These are phyloP conservation scores for Vicia faba DNA, from an alignment of 306 rosid species.

Conservation along the genomic window DNA sequence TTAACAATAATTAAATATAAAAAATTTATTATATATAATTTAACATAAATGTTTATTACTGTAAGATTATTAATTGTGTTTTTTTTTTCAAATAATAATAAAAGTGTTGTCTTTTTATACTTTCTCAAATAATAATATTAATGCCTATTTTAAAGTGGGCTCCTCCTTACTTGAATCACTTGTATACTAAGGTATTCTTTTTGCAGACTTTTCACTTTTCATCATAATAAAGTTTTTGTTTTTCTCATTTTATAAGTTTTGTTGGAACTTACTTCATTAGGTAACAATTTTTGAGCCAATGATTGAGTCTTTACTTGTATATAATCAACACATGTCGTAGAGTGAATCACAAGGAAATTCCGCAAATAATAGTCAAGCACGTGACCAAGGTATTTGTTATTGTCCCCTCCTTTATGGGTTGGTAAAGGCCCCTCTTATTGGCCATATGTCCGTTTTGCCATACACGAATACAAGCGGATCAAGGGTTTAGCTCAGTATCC, in stretches of 20 bases:
- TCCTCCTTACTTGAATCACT: constrained; percentile 44
- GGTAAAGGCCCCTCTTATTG: too few species aligned
- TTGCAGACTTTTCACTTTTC: constrained; percentile 27
- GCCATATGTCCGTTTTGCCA: too few species aligned
- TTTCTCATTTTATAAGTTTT: constrained; percentile 22
- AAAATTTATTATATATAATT: too few species aligned
- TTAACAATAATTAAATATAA: not conserved
- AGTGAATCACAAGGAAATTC: constrained; percentile 45
- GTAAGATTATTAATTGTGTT: too few species aligned
- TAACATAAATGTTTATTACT: too few species aligned
- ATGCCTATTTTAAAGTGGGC: constrained; percentile 35
- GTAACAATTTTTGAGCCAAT: constrained; percentile 31
- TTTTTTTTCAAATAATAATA: too few species aligned
- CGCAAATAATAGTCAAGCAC: constrained; percentile 34
- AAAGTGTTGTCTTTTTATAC: too few species aligned
- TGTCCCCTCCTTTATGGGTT: not conserved
- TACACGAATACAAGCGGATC: too few species aligned
- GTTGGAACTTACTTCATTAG: constrained; percentile 11
- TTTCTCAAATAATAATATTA: constrained; percentile 26
- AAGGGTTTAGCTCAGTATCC: too few species aligned
- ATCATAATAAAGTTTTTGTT: constrained; percentile 8
- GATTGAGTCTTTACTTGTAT: constrained; percentile 30
- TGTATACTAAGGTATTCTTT: constrained; percentile 43
- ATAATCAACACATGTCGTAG: constrained; percentile 23
- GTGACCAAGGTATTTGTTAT: not conserved